Evolutionary conservation across 768 basidiomycete genomes (phyloP).

Genomic region (Mycena sanguinolenta): DNA sequence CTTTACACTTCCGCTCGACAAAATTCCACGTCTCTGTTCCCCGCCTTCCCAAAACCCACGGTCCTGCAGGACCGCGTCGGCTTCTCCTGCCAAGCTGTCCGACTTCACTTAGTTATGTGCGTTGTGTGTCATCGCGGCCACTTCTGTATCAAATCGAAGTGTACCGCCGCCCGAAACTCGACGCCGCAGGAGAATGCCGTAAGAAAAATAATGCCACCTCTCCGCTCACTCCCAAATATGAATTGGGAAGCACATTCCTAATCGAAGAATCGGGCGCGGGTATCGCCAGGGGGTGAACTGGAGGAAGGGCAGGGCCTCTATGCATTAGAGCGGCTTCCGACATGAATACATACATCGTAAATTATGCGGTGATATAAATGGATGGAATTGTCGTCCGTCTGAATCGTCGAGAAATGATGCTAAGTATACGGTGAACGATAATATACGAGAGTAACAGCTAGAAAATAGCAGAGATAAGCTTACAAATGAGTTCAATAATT

Average conservation of each 20-base stretch:
- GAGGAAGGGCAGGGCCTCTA: slow-evolving; percentile 18
- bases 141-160: slow-evolving; percentile 2
- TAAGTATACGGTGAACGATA: slow-evolving; percentile 24
- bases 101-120: slow-evolving; percentile 19
- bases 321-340: slow-evolving; percentile 27
- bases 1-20: slow-evolving; percentile 26
- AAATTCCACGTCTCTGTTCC: slow-evolving; percentile 24
- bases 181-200: slow-evolving; percentile 9
- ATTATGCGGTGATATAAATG: slow-evolving; percentile 32
- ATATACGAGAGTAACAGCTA: not conserved
- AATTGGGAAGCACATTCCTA: slow-evolving; percentile 4
- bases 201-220: slow-evolving; percentile 16
- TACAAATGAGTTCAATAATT: slow-evolving; percentile 20
- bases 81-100: slow-evolving; percentile 26
- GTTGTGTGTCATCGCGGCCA: slow-evolving; percentile 20
- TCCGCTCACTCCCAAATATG: slow-evolving; percentile 8
- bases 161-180: slow-evolving; percentile 11
- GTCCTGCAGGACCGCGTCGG: slow-evolving; percentile 22
- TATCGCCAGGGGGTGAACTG: slow-evolving; percentile 16
- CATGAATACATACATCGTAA: slow-evolving; percentile 34
- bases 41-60: slow-evolving; percentile 35
- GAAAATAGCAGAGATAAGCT: slow-evolving; percentile 31
- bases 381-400: slow-evolving; percentile 16
- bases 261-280: slow-evolving; percentile 15
- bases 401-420: slow-evolving; percentile 7